Evolutionary conservation across 2,329 filamentous ascomycete genomes (phyloP).

Genomic region (Pyrenochaeta sp.): DNA sequence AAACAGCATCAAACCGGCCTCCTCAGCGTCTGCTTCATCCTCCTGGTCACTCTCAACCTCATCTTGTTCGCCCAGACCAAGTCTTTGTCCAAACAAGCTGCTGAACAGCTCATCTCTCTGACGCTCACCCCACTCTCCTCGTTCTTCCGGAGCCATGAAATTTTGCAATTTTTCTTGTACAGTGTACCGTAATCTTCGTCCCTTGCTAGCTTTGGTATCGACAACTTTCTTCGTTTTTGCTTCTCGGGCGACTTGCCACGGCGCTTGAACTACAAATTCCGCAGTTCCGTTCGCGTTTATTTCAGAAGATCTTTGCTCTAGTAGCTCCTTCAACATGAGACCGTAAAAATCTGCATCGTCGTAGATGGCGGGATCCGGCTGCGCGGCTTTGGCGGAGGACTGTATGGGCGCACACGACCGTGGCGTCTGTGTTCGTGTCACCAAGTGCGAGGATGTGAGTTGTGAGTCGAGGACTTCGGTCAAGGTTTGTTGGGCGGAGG

Average conservation of each 20-base stretch:
- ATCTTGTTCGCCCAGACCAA: slow-evolving; percentile 54
- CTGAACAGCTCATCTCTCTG: slow-evolving; percentile 72
- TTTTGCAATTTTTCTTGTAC: slow-evolving; percentile 98
- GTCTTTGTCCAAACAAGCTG: slow-evolving; percentile 57
- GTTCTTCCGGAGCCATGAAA: slow-evolving; percentile 93
- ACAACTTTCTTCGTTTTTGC: slow-evolving; percentile 86
- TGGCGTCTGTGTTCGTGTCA: slow-evolving; percentile 73
- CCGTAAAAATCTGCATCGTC: slow-evolving; percentile 97
- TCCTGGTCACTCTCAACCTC: slow-evolving; percentile 45
- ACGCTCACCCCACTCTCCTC: slow-evolving; percentile 78
- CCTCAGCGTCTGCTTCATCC: slow-evolving; percentile 44
- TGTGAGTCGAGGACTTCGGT: slow-evolving; percentile 74
- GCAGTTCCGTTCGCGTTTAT: slow-evolving; percentile 53
- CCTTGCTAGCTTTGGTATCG: slow-evolving; percentile 94
- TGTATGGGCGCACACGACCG: slow-evolving; percentile 80
- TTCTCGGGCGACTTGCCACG: slow-evolving; percentile 73
- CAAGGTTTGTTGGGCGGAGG: slow-evolving; percentile 67
- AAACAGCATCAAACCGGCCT: slow-evolving; percentile 50
- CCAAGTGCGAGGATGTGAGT: slow-evolving; percentile 71
- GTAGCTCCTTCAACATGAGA: slow-evolving; percentile 86
- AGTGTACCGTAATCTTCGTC: slow-evolving; percentile 89
- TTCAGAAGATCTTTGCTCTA: slow-evolving; percentile 84
- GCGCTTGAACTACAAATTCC: slow-evolving; percentile 54
- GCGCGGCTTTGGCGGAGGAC: slow-evolving; percentile 49
- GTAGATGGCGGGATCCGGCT: slow-evolving; percentile 66